Base-by-base conservation (phyloP, 257 asterid species). In the Solanum lycopersicoides region DNA sequence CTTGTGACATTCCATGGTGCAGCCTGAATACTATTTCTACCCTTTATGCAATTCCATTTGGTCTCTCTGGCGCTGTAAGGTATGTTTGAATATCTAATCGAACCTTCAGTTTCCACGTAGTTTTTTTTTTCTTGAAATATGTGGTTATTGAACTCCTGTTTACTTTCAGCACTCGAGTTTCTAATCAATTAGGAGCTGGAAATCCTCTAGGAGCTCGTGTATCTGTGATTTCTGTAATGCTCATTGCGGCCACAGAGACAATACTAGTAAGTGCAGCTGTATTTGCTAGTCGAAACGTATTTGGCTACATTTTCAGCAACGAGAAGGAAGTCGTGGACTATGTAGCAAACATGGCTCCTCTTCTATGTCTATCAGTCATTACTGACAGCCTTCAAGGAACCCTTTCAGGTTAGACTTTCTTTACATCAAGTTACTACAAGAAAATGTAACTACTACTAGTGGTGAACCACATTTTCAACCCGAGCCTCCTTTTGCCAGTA, bases 101-200 rank as follows among this genome's bases (percentile, higher is more conserved):
- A 50, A 32, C 20, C 10, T 82, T 82, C 28, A 3, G 0, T 60
- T 30, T 50, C 69, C 68, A 47, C 15, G 7, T n/a, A n/a, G n/a
- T n/a, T n/a, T 80, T 80, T 21, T 80, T 30, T 82, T 30, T 50
- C 44, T 80, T 60, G 7, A 21, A 79, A 32, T 50, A 30, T 6
- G 4, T 30, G 69, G 44, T 15, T 1, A 45, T 44, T 79, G 84
- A 44, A 83, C 9, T 44, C 16, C 4, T 45, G 16, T 63, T 42
- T 71, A 28, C 76, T 83, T 89, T 69, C 93, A 96, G 99, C 91
- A 96, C 98, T 34, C 88, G 98, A 90, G 94, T 95, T 65, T 95
- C 99, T n/a, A 96, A 95, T 11, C 95, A 91, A 90, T 86, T 95
- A 80, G 99, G 99, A 90, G 95, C 96, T 20, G 98, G 97, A 76